phyloP scores from a whole-genome alignment of 177 flowering plant genomes.

The Telopea speciosissima region DNA sequence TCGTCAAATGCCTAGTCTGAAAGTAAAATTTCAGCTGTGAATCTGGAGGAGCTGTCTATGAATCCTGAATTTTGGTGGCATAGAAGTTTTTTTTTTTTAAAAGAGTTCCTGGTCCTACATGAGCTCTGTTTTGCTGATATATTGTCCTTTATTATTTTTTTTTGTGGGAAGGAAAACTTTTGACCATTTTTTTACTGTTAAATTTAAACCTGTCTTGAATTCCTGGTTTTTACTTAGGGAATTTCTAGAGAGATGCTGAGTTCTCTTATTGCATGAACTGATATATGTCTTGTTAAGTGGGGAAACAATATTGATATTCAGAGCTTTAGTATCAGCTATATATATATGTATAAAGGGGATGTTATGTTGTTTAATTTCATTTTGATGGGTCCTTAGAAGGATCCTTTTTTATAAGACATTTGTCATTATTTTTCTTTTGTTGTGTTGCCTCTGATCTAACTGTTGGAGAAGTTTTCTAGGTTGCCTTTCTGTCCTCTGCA shows the following conservation, averaged over 20 bases:
- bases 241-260: not conserved
- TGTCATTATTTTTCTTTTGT: not conserved
- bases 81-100: no score
- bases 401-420: not conserved
- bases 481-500: constrained; percentile 86
- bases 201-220: no score
- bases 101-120: not conserved
- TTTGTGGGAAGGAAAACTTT: no score
- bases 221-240: not conserved
- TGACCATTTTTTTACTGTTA: not conserved
- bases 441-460: constrained; percentile 2
- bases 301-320: not conserved
- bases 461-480: constrained; percentile 37
- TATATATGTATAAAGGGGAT: no score
- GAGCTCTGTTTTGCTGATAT: not conserved
- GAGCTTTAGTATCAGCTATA: not conserved
- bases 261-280: not conserved
- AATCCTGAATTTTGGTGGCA: not conserved
- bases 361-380: not conserved
- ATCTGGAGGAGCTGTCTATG: not conserved
- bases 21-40: not conserved
- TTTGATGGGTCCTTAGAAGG: not conserved
- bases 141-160: not conserved
- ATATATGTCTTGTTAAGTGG: not conserved
- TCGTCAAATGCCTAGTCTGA: not conserved